Conservation (phyloP, 441 rosid species). For the Pelargonium fulgidum region DNA sequence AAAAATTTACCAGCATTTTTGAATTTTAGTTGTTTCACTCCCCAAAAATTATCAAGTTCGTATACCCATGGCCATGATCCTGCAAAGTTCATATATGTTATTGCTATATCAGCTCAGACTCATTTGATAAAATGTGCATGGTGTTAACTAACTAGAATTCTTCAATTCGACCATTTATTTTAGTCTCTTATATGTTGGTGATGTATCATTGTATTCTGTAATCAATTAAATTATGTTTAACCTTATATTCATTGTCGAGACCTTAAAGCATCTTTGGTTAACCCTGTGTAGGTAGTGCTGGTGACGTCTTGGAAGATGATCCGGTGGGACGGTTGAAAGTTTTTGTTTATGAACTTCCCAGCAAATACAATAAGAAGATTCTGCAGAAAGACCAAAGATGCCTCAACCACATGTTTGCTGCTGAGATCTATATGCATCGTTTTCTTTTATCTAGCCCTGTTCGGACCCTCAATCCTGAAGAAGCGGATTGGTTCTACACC, state of each 20-base stretch:
- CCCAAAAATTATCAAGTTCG: not conserved
- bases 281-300: slow-evolving; percentile 57
- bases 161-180: not conserved
- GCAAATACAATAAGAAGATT: slow-evolving; percentile 73
- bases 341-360: slow-evolving; percentile 71
- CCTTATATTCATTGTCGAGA: not conserved
- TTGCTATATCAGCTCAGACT: not conserved
- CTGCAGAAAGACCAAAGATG: slow-evolving; percentile 66
- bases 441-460: slow-evolving; percentile 70
- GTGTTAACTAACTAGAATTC: not conserved
- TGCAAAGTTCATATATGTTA: not conserved
- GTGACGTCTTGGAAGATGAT: slow-evolving; percentile 72
- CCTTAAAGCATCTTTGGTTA: not conserved
- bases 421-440: slow-evolving; percentile 70
- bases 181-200: not conserved
- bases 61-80: not conserved
- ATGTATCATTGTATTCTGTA: not conserved
- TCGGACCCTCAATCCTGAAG: slow-evolving; percentile 69
- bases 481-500: slow-evolving; percentile 79
- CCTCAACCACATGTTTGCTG: slow-evolving; percentile 72
- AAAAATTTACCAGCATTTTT: not conserved
- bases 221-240: not conserved
- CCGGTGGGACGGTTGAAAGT: slow-evolving; percentile 73
- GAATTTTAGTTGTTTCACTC: not conserved
- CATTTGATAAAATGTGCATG: not conserved